These are phyloP conservation scores for Suhomyces maxii DNA, from an alignment of 1,139 yeast genomes.

Conservation along the genomic window DNA sequence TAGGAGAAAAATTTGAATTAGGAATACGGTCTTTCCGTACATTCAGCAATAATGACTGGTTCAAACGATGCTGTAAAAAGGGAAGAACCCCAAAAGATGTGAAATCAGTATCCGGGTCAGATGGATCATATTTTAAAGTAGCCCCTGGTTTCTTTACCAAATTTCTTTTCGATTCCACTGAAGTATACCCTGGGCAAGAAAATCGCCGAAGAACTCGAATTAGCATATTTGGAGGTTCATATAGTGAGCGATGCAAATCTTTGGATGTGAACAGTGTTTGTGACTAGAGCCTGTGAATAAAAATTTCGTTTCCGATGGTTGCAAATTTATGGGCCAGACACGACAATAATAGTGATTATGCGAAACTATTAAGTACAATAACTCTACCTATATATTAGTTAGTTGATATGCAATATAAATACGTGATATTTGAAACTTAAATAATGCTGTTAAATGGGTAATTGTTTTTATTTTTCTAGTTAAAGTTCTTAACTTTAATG, in stretches of 20 bases:
- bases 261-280: too few species aligned
- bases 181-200: too few species aligned
- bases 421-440: too few species aligned
- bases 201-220: background rate
- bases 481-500: too few species aligned
- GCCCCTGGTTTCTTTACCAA: background rate
- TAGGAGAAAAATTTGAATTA: slow-evolving; percentile 21
- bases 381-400: too few species aligned
- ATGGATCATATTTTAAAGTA: slow-evolving; percentile 18
- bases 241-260: too few species aligned
- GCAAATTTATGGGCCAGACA: slow-evolving; percentile 4
- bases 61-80: slow-evolving; percentile 27
- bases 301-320: slow-evolving; percentile 3
- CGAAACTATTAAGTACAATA: too few species aligned
- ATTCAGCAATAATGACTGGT: slow-evolving; percentile 14
- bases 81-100: slow-evolving; percentile 28
- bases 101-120: slow-evolving; percentile 18
- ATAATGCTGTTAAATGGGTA: too few species aligned
- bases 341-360: background rate
- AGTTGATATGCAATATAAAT: too few species aligned
- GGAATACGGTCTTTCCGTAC: slow-evolving; percentile 8
- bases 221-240: background rate
- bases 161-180: background rate
- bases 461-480: too few species aligned
- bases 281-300: background rate